Evolutionary conservation across 805 yeast species (phyloP), one percentile per base, ranked within the genome.

Genomic region (Tetrapisispora taiwanensis): DNA sequence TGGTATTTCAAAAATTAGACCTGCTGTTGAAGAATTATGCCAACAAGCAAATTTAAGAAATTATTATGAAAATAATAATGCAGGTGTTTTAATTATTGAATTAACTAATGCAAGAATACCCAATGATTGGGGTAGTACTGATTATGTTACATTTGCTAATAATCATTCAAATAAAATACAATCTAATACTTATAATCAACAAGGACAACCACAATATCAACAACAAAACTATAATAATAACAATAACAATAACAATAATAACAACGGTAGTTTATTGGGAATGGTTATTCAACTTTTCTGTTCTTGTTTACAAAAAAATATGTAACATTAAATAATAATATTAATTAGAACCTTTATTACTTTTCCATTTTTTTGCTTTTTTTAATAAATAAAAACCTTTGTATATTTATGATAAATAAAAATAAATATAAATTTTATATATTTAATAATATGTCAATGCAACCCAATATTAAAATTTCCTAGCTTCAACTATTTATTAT

Each of bases 1-100:
- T 51, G 95, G 94, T 13, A 75, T 86, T 42, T 89, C 95, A 35
- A 89, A 88, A 62, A 65, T 90, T 53, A 84, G 82, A 62, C 97
- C 97, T 2, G 96, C 96, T 0, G 78, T 88, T 17, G 92, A 86
- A 56, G 73, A 76, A 41, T 65, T 86, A 57, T 87, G 96, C 63
- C 58, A 66, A 30, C 83, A 85, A 52, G 76, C 81, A 36, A 67
- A 76, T 22, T 71, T 89, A 51, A 73, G 64, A 26, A 76, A 75
- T 50, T 70, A 76, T 52, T 70, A 83, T 30, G 90, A 88, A 53
- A 69, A 71, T 1, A 74, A 81, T 43, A 90, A 90, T 60, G 49
- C 83, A 2, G 97, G 97, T 28, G 95, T 89, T 3, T 60, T 89
- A 47, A 70, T 84, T 10, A 77, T 89, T 44, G 82, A 82, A 52